Percentiles rank a stretch among this genome's conserved stretches.
Conservation (phyloP, 1,284 basidiomycete species). For the Vanrija sp. region DNA sequence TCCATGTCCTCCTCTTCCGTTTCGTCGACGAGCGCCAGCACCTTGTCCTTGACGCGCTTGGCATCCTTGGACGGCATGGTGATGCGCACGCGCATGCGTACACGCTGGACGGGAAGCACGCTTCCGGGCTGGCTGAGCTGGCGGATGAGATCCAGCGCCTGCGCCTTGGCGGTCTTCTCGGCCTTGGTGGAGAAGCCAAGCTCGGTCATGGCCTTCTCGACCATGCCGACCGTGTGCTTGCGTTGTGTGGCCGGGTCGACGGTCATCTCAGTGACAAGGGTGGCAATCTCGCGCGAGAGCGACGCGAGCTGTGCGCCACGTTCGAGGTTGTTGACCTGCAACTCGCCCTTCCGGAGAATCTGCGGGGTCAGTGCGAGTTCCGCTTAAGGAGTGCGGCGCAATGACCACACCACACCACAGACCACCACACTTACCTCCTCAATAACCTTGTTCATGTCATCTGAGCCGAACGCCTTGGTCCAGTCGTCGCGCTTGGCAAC, state of each 20-base stretch:
- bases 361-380: conserved; percentile 36
- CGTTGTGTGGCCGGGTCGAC: conserved; percentile 86
- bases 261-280: conserved; percentile 88
- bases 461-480: conserved; percentile 82
- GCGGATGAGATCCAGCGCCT: conserved; percentile 90
- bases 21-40: not conserved
- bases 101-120: conserved; percentile 84
- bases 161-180: conserved; percentile 87
- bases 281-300: conserved; percentile 87
- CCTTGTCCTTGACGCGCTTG: conserved; percentile 61
- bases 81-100: conserved; percentile 85
- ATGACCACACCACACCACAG: no score
- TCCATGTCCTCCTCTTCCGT: conserved; percentile 65
- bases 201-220: conserved; percentile 97
- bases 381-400: not conserved
- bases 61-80: conserved; percentile 71
- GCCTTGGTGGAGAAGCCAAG: conserved; percentile 86
- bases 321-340: conserved; percentile 97
- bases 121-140: conserved; percentile 59
- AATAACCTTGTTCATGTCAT: conserved; percentile 68
- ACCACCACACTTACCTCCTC: conserved; percentile 62
- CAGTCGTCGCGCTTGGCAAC: conserved; percentile 85
- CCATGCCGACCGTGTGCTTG: conserved; percentile 90
- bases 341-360: conserved; percentile 93
- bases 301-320: conserved; percentile 81